Base-by-base conservation (phyloP, 768 basidiomycete genomes). In the Holtermanniella nyarrowii region DNA sequence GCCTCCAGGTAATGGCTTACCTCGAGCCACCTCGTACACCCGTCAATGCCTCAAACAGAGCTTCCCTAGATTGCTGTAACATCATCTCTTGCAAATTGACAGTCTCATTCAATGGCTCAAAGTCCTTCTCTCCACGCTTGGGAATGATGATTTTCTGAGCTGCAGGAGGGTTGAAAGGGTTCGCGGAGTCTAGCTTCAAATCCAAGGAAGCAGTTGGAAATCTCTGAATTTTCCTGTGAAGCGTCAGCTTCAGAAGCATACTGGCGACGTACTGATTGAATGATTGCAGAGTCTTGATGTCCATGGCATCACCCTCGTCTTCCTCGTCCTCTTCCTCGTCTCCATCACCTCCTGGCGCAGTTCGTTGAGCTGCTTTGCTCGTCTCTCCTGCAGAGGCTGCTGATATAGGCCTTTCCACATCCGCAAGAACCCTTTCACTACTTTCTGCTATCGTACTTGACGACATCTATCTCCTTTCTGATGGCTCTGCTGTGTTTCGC, bases 101-200 rank as follows among this genome's bases (percentile, higher is more conserved):
- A 3, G 70, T 70, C 75, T 48, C 77, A 75, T 47, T 74, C 63
- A 59, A 76, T 1, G 95, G 95, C 68, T 97, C 93, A 59, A 89
- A 97, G 58, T 97, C 91, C 68, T 99, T 97, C 72, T 97, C 95
- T 1, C 95, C 95, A 23, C 95, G 80, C 70, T 87, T 91, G 4
- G 95, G 95, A 46, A 99, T 91, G 4, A 85, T 76, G 2, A 73
- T 65, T 46, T 63, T 64, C 31, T 37, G 31, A 37, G 31, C 10
- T 24, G 42, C 22, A 46, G 59, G 49, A 23, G 31, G 22, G 23
- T 46, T 22, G 48, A 5, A 12, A 46, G 48, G 16, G 44, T 42
- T 11, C 53, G 49, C 22, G 45, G 42, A 2, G 45, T 41, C 22
- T 47, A 50, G 45, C 7, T 12, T 23, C 11, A 13, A 16, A 45